Conservation (phyloP, 2,329 filamentous ascomycete genomes). For the Fusarium longipes region DNA sequence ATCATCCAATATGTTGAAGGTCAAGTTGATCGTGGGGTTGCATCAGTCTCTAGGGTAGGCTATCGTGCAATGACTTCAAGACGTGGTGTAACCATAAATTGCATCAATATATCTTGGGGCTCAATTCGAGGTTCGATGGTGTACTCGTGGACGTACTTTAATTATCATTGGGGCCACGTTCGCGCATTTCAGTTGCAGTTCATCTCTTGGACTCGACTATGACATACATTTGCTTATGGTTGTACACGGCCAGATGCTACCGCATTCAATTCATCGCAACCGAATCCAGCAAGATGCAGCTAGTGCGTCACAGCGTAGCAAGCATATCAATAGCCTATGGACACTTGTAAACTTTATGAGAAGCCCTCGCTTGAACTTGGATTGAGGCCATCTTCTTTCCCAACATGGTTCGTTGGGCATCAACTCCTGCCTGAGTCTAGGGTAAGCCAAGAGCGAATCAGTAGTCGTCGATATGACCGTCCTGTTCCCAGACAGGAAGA, state of each 20-base stretch:
- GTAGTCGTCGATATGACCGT: not conserved
- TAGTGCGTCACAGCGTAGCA: slow-evolving; percentile 18
- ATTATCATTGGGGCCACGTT: slow-evolving; percentile 31
- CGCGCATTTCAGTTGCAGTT: slow-evolving; percentile 19
- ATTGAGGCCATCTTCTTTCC: slow-evolving; percentile 22
- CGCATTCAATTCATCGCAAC: not conserved
- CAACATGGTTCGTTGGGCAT: slow-evolving; percentile 40
- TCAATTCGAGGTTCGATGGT: not conserved
- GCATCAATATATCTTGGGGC: not conserved
- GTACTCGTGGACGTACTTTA: not conserved
- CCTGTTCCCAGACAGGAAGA: slow-evolving; percentile 63
- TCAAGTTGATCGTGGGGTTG: not conserved
- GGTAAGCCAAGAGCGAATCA: slow-evolving; percentile 31
- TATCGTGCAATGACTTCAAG: not conserved
- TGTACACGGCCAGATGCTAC: slow-evolving; percentile 11
- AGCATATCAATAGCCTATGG: slow-evolving; percentile 5
- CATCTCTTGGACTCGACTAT: slow-evolving; percentile 12
- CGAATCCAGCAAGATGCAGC: slow-evolving; percentile 31
- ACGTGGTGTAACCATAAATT: not conserved
- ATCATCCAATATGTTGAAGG: not conserved
- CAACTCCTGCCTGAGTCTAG: slow-evolving; percentile 36
- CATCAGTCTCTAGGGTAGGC: slow-evolving; percentile 22
- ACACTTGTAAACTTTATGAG: slow-evolving; percentile 11
- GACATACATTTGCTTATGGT: slow-evolving; percentile 7
- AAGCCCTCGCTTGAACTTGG: slow-evolving; percentile 10